Evolutionary conservation across 2,329 filamentous ascomycete genomes (phyloP).

Genomic region (Phialophora expanda): DNA sequence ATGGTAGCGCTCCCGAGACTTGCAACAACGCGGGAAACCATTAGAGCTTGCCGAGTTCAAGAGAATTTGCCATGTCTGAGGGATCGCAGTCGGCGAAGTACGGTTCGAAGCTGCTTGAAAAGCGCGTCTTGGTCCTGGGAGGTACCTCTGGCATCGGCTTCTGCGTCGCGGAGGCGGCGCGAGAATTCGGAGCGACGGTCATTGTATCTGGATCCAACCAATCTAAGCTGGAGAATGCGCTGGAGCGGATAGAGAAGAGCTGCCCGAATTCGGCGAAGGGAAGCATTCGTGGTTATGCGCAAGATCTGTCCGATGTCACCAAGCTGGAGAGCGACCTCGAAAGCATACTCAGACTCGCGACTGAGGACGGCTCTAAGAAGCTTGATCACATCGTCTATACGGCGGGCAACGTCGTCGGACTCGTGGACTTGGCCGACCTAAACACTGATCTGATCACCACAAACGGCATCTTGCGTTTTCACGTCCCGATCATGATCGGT

Average conservation of each 20-base stretch:
- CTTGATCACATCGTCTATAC: slow-evolving; percentile 60
- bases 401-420: slow-evolving; percentile 50
- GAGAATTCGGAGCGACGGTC: slow-evolving; percentile 58
- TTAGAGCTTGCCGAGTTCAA: not conserved
- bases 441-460: slow-evolving; percentile 41
- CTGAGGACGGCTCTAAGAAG: slow-evolving; percentile 36
- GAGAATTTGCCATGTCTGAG: not conserved
- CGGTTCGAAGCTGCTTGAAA: slow-evolving; percentile 51
- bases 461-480: slow-evolving; percentile 44
- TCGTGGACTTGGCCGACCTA: slow-evolving; percentile 42
- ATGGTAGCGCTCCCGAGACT: not conserved
- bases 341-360: slow-evolving; percentile 49
- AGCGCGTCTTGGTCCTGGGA: slow-evolving; percentile 58
- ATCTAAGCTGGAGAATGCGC: slow-evolving; percentile 43
- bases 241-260: slow-evolving; percentile 45
- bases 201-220: slow-evolving; percentile 59
- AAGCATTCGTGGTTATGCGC: slow-evolving; percentile 48
- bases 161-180: slow-evolving; percentile 55
- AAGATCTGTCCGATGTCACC: slow-evolving; percentile 49
- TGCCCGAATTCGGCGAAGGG: not conserved
- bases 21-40: not conserved
- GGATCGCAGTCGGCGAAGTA: slow-evolving; percentile 31
- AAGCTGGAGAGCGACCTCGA: slow-evolving; percentile 49
- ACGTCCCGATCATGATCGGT: slow-evolving; percentile 46
- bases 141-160: slow-evolving; percentile 60